A percentile compares a stretch with the other conserved stretches of the same genome.
Conservation (phyloP, 352 stramenopile genomes). For the Plasmopara viticola region DNA sequence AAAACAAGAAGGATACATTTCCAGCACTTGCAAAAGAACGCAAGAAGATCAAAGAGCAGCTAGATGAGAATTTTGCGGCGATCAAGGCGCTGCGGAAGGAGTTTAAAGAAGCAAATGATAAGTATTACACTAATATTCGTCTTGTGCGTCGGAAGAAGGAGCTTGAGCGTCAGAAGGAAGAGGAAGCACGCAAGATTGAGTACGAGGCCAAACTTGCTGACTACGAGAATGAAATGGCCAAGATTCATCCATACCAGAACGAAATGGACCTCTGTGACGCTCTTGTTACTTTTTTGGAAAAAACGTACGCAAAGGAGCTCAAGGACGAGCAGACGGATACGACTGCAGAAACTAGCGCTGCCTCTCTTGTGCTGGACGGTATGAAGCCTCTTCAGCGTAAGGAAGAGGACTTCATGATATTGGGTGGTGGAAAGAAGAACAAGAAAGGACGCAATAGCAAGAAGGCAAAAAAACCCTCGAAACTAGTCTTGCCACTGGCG, state of each 20-base stretch:
- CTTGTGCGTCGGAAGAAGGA: slow-evolving; percentile 84
- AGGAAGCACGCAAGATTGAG: slow-evolving; percentile 72
- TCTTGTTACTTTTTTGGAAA: slow-evolving; percentile 90
- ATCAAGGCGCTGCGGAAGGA: slow-evolving; percentile 85
- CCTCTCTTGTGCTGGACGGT: slow-evolving; percentile 83
- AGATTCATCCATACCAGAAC: slow-evolving; percentile 95
- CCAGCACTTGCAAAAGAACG: slow-evolving; percentile 77
- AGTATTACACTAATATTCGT: slow-evolving; percentile 90
- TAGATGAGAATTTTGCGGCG: slow-evolving; percentile 83
- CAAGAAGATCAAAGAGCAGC: slow-evolving; percentile 88
- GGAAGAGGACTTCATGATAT: slow-evolving; percentile 80
- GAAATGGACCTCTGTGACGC: slow-evolving; percentile 95
- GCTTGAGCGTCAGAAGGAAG: slow-evolving; percentile 74
- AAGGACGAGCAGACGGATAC: slow-evolving; percentile 44
- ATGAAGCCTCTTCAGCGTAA: slow-evolving; percentile 89
- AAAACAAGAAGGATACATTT: slow-evolving; percentile 85
- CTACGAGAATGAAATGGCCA: slow-evolving; percentile 94
- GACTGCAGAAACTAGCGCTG: slow-evolving; percentile 24
- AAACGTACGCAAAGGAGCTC: slow-evolving; percentile 85
- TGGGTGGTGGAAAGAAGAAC: slow-evolving; percentile 57
- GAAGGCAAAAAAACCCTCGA: slow-evolving; percentile 74
- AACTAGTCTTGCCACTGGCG: slow-evolving; percentile 70
- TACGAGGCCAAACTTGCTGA: slow-evolving; percentile 94
- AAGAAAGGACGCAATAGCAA: slow-evolving; percentile 60
- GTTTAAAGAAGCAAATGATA: slow-evolving; percentile 92